Evolutionary conservation across 2,329 filamentous ascomycete genomes (phyloP), one percentile per base, ranked within the genome.

Genomic region (Colletotrichum sp.): DNA sequence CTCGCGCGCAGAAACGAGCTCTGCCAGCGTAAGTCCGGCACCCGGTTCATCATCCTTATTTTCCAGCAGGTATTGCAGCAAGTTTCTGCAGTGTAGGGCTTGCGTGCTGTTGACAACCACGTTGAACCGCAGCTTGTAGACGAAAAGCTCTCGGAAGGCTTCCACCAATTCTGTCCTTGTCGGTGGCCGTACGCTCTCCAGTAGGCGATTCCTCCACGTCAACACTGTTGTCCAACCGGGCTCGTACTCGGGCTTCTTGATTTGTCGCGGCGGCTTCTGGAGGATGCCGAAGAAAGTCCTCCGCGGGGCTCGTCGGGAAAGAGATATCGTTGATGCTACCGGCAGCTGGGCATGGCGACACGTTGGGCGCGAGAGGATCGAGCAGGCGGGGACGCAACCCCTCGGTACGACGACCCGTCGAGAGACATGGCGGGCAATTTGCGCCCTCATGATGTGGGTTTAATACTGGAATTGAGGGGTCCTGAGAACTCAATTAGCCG

Each of bases 161-260:
- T 90, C 86, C 1, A 91, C 84, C 4, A 98, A 86, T 38, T 94
- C 91, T n/a, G 88, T 82, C 4, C 88, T 85, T 0, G 90, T 83
- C 18, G 95, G 95, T 12, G 91, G 90, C 38, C 95, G 90, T 43
- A 92, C 87, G 67, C 90, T 89, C 71, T 94, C 89, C 67, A 90
- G 88, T 78, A 93, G 86, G 75, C 91, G 90, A 78, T 91, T 90
- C 68, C 90, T 87, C 82, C 95, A 90, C 74, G 94, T 90, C 79
- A 94, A 90, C 85, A 98, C 91, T 18, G 89, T 90, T 77, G 92
- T 91, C 80, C 96, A 90, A 69, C 95, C 96, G 1, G 91, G 94
- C 80, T 92, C 94, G 75, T 92, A 86, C 79, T 92, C 89, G 66
- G 92, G 87, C 26, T 91, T 87, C 82, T 92, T 93, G 58, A 92